phyloP scores from a whole-genome alignment of 2,329 filamentous ascomycete species.

The Penicillium crustosum region DNA sequence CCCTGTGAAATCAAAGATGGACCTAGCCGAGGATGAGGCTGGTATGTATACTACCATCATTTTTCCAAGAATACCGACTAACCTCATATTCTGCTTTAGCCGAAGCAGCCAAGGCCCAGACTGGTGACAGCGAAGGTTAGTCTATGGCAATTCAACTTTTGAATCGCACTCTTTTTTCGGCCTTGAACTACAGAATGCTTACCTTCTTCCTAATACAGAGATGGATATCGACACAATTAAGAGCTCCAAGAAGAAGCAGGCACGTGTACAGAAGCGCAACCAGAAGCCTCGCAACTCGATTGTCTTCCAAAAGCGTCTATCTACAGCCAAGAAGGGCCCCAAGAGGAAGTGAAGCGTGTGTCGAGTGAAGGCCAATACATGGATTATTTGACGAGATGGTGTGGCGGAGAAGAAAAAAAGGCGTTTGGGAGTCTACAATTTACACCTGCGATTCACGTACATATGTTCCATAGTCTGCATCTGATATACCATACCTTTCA shows the following conservation, averaged over 20 bases:
- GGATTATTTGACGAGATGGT: background rate
- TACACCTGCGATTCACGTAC: conserved; percentile 8
- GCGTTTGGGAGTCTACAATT: conserved; percentile 17
- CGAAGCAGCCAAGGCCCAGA: conserved; percentile 14
- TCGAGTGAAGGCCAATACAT: background rate
- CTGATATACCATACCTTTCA: conserved; percentile 6
- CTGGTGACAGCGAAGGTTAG: conserved; percentile 26
- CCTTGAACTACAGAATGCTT: background rate
- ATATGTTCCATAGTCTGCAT: conserved; percentile 9
- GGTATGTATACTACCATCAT: conserved; percentile 23
- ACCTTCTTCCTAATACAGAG: conserved; percentile 23
- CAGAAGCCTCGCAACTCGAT: conserved; percentile 41
- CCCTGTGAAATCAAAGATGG: conserved; percentile 45
- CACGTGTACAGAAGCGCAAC: conserved; percentile 42
- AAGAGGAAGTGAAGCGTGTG: conserved; percentile 32
- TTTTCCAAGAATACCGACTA: background rate
- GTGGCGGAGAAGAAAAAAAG: conserved; percentile 2
- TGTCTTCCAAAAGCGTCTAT: conserved; percentile 37
- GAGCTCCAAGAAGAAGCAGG: conserved; percentile 29
- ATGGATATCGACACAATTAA: conserved; percentile 43
- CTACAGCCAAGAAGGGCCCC: conserved; percentile 32
- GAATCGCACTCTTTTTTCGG: background rate
- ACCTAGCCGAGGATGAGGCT: conserved; percentile 23
- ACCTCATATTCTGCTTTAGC: conserved; percentile 8
- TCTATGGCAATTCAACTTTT: background rate